Conservation (phyloP, 2,329 filamentous ascomycete genomes). For the Aureobasidium sp. region DNA sequence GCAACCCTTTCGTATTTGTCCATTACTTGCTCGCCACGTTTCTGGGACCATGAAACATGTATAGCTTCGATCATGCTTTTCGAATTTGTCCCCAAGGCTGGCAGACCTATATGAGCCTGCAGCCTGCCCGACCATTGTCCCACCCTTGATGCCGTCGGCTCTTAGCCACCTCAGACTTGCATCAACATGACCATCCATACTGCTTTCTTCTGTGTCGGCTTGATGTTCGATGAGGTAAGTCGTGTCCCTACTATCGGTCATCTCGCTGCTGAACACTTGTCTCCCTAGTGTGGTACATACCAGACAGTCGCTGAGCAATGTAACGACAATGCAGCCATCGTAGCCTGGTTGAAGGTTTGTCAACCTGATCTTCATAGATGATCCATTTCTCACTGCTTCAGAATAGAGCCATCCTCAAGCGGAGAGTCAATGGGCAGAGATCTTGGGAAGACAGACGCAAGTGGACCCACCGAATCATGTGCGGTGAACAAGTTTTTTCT, state of each 20-base stretch:
- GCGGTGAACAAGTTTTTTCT: neutral
- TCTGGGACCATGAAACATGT: neutral
- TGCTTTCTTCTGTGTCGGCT: constrained; percentile 6
- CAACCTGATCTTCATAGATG: neutral
- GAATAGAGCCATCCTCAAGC: neutral
- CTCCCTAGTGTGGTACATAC: neutral
- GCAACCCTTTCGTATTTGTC: neutral
- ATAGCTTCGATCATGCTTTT: neutral
- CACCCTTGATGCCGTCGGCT: neutral
- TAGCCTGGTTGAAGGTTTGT: neutral
- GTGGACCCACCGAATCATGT: constrained; percentile 1
- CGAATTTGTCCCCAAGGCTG: neutral
- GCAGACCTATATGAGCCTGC: neutral
- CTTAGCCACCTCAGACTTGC: neutral
- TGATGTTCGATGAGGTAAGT: constrained; percentile 1
- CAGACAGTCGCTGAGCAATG: neutral
- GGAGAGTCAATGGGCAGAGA: neutral
- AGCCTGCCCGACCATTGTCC: neutral
- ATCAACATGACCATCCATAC: neutral
- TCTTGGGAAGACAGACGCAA: neutral
- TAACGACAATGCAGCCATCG: neutral
- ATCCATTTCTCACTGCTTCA: neutral
- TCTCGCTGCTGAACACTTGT: neutral
- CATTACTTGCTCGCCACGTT: neutral
- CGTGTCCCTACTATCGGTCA: too few relatives aligned